Conservation (phyloP, 2,329 filamentous ascomycete species). For the Diplodia sapinea region DNA sequence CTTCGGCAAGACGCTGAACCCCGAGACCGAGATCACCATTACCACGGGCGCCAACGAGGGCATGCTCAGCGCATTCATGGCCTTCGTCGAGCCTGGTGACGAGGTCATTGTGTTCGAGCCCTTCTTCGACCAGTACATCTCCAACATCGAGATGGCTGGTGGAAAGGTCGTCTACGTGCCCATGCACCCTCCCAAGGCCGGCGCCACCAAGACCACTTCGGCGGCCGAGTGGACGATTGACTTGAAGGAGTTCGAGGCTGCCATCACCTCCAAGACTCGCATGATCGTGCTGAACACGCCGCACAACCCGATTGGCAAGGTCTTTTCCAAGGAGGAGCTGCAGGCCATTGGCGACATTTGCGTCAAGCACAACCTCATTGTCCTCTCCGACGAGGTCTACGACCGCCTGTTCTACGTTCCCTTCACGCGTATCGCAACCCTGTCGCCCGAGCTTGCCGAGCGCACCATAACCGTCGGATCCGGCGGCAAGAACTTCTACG, state of each 20-base stretch:
- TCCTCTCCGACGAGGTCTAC: conserved; percentile 76
- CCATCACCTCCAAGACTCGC: conserved; percentile 85
- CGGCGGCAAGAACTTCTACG: conserved; percentile 97
- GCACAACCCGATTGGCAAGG: conserved; percentile 97
- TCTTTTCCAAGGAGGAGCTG: conserved; percentile 84
- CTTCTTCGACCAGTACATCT: conserved; percentile 99
- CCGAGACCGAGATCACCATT: conserved; percentile 91
- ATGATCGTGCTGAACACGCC: conserved; percentile 93
- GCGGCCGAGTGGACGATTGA: conserved; percentile 89
- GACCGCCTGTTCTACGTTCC: conserved; percentile 94
- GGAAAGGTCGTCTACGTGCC: conserved; percentile 95
- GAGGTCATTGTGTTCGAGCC: conserved; percentile 98
- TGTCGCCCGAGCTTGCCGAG: conserved; percentile 86
- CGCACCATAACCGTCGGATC: conserved; percentile 93
- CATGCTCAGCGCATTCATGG: conserved; percentile 96
- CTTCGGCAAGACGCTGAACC: conserved; percentile 81
- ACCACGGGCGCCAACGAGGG: conserved; percentile 90
- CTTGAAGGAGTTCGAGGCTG: conserved; percentile 78
- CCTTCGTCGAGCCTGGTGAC: conserved; percentile 89
- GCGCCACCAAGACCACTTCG: conserved; percentile 78
- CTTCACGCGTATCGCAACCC: conserved; percentile 88
- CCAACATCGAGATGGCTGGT: conserved; percentile 98
- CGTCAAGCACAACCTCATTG: conserved; percentile 91
- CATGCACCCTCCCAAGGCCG: conserved; percentile 84
- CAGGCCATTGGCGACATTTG: conserved; percentile 84